phyloP scores from a whole-genome alignment of 768 basidiomycete species.

The Dacryopinax spathularia region DNA sequence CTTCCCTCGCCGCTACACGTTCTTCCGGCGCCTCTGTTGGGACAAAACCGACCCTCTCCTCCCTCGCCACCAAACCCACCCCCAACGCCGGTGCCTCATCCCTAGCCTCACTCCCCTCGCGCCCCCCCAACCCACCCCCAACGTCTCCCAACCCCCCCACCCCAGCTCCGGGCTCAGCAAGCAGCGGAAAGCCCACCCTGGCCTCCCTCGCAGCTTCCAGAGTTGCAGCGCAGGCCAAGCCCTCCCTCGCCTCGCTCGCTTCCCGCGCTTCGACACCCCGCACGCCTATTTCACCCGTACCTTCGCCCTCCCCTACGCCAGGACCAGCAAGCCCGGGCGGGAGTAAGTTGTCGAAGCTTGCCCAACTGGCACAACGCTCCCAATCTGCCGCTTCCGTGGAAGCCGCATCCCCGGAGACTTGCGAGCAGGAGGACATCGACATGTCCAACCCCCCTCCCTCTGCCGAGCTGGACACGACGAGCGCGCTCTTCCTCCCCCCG shows the following conservation, averaged over 20 bases:
- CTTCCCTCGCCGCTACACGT: slow-evolving; percentile 14
- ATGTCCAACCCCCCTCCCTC: not conserved
- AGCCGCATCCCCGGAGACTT: slow-evolving; percentile 7
- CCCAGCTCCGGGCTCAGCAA: not conserved
- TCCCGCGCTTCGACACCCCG: too few relatives aligned
- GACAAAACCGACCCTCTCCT: not conserved
- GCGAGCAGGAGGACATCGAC: not conserved
- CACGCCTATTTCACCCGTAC: slow-evolving; percentile 4
- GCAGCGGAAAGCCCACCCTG: not conserved
- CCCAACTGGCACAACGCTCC: slow-evolving; percentile 49
- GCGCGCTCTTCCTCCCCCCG: not conserved
- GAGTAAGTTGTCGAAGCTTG: slow-evolving; percentile 42
- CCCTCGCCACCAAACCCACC: not conserved
- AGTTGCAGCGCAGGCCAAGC: slow-evolving; percentile 14
- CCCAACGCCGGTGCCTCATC: not conserved
- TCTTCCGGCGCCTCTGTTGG: not conserved
- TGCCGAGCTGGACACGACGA: not conserved
- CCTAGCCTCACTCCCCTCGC: slow-evolving; percentile 11
- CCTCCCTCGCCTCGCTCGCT: slow-evolving; percentile 11
- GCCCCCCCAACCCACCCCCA: slow-evolving; percentile 13
- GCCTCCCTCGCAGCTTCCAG: not conserved
- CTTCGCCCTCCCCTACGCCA: not conserved
- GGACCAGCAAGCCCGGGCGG: not conserved
- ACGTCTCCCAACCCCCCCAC: not conserved
- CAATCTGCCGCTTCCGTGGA: slow-evolving; percentile 22